Conservation (phyloP, 306 rosid species). For the Casuarina glauca region DNA sequence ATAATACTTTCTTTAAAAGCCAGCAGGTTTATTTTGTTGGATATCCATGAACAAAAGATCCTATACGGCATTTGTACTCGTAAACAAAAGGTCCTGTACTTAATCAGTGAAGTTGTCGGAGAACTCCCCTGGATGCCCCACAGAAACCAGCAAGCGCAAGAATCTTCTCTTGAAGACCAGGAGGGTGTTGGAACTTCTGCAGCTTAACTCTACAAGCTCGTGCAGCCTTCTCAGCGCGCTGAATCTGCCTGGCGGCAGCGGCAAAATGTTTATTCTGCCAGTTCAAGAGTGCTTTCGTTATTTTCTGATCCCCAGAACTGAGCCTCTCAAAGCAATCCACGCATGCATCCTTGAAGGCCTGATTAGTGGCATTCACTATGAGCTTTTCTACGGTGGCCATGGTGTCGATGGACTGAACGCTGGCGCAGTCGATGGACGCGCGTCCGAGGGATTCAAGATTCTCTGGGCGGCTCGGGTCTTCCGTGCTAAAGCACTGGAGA, state of each 20-base stretch:
- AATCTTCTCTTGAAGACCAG: background rate
- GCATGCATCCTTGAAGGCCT: too few species aligned
- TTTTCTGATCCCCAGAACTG: background rate
- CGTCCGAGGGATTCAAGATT: background rate
- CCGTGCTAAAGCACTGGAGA: background rate
- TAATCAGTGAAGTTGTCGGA: background rate
- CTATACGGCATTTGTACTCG: too few species aligned
- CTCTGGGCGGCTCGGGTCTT: background rate
- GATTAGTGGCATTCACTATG: too few species aligned
- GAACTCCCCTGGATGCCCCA: background rate
- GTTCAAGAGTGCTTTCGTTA: too few species aligned
- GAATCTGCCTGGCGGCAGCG: background rate
- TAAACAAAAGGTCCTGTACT: background rate
- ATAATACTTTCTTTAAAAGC: too few species aligned
- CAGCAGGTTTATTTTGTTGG: too few species aligned
- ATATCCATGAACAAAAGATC: too few species aligned
- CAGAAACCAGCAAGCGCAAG: background rate
- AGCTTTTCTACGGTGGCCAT: background rate
- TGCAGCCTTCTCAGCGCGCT: background rate
- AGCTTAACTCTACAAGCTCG: background rate
- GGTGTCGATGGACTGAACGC: background rate
- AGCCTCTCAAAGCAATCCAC: too few species aligned
- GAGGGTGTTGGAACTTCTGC: background rate
- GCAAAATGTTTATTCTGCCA: background rate
- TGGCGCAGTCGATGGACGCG: background rate